phyloP scores from a whole-genome alignment of 257 asterid species.

The Ehretia macrophylla region DNA sequence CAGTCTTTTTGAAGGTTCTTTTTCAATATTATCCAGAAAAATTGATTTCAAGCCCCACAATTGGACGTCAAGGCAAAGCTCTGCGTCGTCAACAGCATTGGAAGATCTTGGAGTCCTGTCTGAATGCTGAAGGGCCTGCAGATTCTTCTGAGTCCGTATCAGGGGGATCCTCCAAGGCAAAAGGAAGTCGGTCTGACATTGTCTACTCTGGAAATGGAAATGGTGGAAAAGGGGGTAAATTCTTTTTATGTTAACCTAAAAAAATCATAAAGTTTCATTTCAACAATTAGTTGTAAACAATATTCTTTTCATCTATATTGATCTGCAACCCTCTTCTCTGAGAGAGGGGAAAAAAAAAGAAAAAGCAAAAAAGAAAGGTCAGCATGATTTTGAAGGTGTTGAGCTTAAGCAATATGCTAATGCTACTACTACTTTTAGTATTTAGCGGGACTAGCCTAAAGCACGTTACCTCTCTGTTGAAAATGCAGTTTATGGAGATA shows the following conservation, averaged over 20 bases:
- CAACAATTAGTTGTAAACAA: background rate
- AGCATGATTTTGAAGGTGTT: no score
- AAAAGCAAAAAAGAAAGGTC: no score
- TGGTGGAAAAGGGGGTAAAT: constrained; percentile 10
- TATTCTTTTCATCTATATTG: no score
- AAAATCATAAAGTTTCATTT: background rate
- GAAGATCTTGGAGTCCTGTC: constrained; percentile 52
- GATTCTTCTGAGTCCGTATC: constrained; percentile 24
- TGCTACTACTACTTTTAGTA: no score
- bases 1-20: constrained; percentile 55
- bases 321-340: no score
- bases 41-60: constrained; percentile 45
- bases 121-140: constrained; percentile 16
- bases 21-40: constrained; percentile 56
- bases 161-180: constrained; percentile 15
- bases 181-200: constrained; percentile 14
- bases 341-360: no score
- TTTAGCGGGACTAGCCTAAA: no score
- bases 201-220: constrained; percentile 3
- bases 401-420: no score
- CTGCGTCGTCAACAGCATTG: constrained; percentile 77
- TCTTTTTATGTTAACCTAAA: background rate
- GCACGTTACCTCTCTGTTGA: no score
- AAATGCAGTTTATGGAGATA: no score
- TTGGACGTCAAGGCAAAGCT: constrained; percentile 97